Evolutionary conservation across 768 basidiomycete species (phyloP).

Genomic region (Tylopilus balloui): DNA sequence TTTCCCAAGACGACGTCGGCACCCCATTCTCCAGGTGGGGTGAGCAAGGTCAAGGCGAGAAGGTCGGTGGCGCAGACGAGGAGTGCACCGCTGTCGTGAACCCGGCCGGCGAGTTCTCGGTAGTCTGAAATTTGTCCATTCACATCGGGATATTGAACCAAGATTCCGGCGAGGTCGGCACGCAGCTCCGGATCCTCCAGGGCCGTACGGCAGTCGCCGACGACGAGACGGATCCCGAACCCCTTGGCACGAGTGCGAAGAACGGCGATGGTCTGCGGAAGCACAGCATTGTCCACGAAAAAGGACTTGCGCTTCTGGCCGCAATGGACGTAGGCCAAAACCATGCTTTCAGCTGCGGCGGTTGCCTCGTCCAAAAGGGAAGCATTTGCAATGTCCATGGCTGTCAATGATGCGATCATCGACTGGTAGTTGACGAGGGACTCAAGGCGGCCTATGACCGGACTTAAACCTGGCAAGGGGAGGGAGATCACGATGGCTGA

Average conservation of each 20-base stretch:
- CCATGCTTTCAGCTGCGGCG: slow-evolving; percentile 94
- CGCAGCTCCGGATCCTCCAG: slow-evolving; percentile 50
- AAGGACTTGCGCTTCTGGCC: slow-evolving; percentile 77
- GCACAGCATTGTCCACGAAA: slow-evolving; percentile 76
- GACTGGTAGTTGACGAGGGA: slow-evolving; percentile 96
- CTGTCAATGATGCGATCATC: slow-evolving; percentile 90
- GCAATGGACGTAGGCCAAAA: slow-evolving; percentile 76
- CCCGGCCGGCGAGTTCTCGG: slow-evolving; percentile 53
- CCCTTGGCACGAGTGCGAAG: slow-evolving; percentile 89
- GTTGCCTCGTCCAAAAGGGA: slow-evolving; percentile 94
- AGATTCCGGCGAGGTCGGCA: slow-evolving; percentile 73
- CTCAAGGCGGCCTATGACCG: slow-evolving; percentile 76
- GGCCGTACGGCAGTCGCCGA: slow-evolving; percentile 54
- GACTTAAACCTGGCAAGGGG: slow-evolving; percentile 10
- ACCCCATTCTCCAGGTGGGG: slow-evolving; percentile 98
- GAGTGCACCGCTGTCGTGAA: slow-evolving; percentile 74
- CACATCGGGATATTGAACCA: slow-evolving; percentile 93
- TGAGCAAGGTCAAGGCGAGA: slow-evolving; percentile 86
- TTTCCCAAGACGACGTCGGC: slow-evolving; percentile 95
- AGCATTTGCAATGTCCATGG: slow-evolving; percentile 94
- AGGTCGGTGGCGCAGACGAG: slow-evolving; percentile 89
- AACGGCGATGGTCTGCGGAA: slow-evolving; percentile 88
- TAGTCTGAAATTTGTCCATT: slow-evolving; percentile 81
- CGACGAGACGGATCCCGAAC: slow-evolving; percentile 79
- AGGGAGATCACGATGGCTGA: slow-evolving; percentile 28